These are phyloP conservation scores for Rhynchospora breviuscula DNA, from an alignment of 176 grass and related monocot genomes.

Conservation along the genomic window DNA sequence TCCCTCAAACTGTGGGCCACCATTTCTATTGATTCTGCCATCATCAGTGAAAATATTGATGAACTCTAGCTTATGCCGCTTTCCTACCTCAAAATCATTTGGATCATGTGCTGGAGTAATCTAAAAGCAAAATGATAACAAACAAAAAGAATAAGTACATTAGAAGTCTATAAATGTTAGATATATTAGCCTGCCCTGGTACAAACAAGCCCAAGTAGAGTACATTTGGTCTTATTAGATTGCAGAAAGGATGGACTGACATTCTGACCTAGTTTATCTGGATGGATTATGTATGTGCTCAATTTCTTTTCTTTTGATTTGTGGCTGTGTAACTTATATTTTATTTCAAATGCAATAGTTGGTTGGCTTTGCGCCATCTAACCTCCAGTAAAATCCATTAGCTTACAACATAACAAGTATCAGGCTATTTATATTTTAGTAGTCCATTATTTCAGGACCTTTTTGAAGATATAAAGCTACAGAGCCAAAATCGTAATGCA, in stretches of 20 bases:
- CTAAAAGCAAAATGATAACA: slow-evolving; percentile 28
- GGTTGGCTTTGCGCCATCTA: too few relatives aligned
- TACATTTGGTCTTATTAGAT: neutral
- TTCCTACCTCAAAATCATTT: slow-evolving; percentile 92
- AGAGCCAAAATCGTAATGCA: neutral
- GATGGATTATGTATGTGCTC: neutral
- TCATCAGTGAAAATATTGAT: slow-evolving; percentile 86
- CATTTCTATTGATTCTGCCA: slow-evolving; percentile 77
- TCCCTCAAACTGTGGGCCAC: slow-evolving; percentile 68
- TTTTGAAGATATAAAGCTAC: neutral
- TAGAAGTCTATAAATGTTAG: too few relatives aligned
- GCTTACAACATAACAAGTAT: neutral
- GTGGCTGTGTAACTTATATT: too few relatives aligned
- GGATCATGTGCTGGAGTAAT: slow-evolving; percentile 91
- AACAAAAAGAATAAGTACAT: too few relatives aligned
- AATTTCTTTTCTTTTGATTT: neutral
- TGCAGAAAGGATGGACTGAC: neutral
- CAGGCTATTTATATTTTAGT: neutral
- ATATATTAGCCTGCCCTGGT: neutral
- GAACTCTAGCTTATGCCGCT: slow-evolving; percentile 83
- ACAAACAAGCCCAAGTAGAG: neutral
- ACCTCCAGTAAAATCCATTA: neutral
- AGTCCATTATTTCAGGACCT: neutral
- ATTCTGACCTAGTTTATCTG: neutral
- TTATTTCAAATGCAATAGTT: too few relatives aligned